Base-by-base conservation (phyloP, 306 rosid genomes). In the Begonia masoniana region DNA sequence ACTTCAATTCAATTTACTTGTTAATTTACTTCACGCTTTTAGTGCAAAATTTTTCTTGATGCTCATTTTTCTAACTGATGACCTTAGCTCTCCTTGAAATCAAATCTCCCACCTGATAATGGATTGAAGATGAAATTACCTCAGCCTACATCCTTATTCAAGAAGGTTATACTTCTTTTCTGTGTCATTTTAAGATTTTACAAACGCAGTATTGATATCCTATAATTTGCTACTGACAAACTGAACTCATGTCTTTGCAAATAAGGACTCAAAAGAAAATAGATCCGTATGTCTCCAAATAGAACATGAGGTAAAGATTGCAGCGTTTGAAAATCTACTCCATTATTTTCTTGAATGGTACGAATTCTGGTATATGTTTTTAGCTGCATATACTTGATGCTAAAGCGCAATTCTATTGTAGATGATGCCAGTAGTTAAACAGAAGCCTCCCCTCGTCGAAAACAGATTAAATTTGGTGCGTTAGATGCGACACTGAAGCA, bases 201-300 rank as follows among this genome's bases (percentile, higher is more conserved):
- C 49, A 45, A 31, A 5, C 24, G 24, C 8, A 31, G 39, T 31
- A 31, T 7, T 31, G 13, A 11, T 10, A 45, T 11, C n/a, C 49
- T 71, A 74, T 43, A 62, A 51, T 62, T 60, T 73, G 62, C 75
- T 69, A 14, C 53, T 59, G 54, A 47, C 61, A 43, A 66, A 58
- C 57, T 80, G 78, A 77, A 72, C 59, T 41, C 24, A 3, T 48
- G 54, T 61, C 66, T 62, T 73, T 75, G 66, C 87, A 66, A 72
- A 75, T 66, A 74, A 92, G 99, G 96, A 78, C 66, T 81, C 80
- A 51, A 92, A 92, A 87, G 99, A 86, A 83, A 92, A 92, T 66
- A 81, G 76, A 65, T 74, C 59, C 53, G 64, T 62, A 59, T 63
- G 77, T 68, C 71, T 74, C 72, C 88, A 72, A 69, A 68, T 64